phyloP scores from a whole-genome alignment of 1,284 basidiomycete species.

The Ceratobasidium sp. region DNA sequence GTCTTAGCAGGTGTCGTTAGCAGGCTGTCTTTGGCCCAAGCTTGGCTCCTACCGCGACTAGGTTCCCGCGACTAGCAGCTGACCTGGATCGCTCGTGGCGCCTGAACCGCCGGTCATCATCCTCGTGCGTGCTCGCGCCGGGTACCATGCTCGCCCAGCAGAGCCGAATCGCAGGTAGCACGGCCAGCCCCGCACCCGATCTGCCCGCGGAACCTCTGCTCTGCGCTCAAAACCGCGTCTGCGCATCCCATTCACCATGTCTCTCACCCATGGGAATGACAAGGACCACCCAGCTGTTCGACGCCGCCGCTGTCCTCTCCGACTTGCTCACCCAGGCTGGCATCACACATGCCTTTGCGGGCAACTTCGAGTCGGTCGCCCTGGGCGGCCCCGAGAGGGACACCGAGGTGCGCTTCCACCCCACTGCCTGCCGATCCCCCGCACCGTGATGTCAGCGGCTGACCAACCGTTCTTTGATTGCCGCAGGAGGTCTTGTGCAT shows the following conservation, averaged over 20 bases:
- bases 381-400: conserved; percentile 52
- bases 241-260: background rate
- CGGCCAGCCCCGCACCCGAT: background rate
- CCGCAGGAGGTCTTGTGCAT: conserved; percentile 67
- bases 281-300: conserved; percentile 70
- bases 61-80: too few species aligned
- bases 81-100: background rate
- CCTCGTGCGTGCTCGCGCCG: conserved; percentile 11
- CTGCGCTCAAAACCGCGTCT: conserved; percentile 9
- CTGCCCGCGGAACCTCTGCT: background rate
- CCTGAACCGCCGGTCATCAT: background rate
- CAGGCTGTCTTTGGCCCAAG: too few species aligned
- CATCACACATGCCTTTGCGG: conserved; percentile 75
- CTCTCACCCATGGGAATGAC: conserved; percentile 58
- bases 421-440: conserved; percentile 37
- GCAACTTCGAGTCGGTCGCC: conserved; percentile 67
- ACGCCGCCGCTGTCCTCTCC: conserved; percentile 71
- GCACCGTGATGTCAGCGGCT: conserved; percentile 25
- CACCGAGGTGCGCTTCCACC: conserved; percentile 45
- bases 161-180: conserved; percentile 2
- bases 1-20: too few species aligned
- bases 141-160: conserved; percentile 4
- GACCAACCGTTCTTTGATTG: conserved; percentile 9
- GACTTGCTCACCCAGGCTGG: conserved; percentile 60
- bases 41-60: too few species aligned